Base-by-base conservation (phyloP, 2,329 filamentous ascomycete species). In the Colletotrichum liriopes region DNA sequence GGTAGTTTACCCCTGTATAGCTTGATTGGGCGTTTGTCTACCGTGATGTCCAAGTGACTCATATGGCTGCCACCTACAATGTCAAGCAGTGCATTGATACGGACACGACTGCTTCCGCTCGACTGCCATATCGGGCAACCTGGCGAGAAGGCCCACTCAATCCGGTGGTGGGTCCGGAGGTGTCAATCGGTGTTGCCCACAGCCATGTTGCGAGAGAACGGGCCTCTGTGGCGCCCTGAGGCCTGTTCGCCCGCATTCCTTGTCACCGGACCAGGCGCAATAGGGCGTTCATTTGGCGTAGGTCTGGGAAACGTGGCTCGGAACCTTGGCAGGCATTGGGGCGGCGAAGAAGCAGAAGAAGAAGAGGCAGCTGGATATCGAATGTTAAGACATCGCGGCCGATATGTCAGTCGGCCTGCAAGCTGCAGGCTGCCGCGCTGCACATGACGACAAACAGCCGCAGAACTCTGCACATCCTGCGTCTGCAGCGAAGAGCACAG, bases 151-250 rank as follows among this genome's bases (percentile, higher is more conserved):
- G 26, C 39, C 65, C 54, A 37, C 69, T 49, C 35, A 39, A 29
- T 35, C 37, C 65, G 69, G 69, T n/a, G 45, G 52, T 69, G 59
- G 49, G 37, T 51, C 69, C 69, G 69, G 69, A 59, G 65, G n/a
- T 23, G 35, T 72, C 43, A 26, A 67, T 45, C 49, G 69, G 65
- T 37, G 55, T n/a, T 26, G 43, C 23, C 26, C 37, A 56, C 35
- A 43, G 12, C 23, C 16, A 52, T 39, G 29, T 39, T 52, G 49
- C 39, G 20, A 35, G 51, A 26, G 65, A 63, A 72, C 65, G 65
- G 59, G 45, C 65, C 65, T 43, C 47, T 23, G 32, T 20, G 8
- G 56, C 26, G 35, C 37, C 60, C 41, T 32, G 20, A 14, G 26
- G 20, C 3, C 43, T 4, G 14, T 49, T 35, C 20, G 32, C 11